These are phyloP conservation scores for Euryodendron excelsum DNA, from an alignment of 148 eudicot genomes.

Conservation along the genomic window DNA sequence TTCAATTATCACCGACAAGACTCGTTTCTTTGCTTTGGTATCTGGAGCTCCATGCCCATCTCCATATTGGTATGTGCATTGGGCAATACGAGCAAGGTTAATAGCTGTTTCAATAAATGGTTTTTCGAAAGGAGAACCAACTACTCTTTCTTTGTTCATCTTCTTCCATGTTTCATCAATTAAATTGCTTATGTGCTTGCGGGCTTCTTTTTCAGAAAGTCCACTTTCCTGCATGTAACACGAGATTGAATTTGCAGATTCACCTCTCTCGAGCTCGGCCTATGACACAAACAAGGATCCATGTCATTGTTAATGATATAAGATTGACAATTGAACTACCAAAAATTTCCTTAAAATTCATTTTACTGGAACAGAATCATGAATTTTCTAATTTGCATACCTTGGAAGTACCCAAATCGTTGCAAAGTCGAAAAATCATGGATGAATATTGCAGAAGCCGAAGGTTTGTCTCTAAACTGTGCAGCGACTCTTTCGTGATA, in stretches of 20 bases:
- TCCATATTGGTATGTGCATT: constrained; percentile 33
- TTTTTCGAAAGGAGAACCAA: constrained; percentile 8
- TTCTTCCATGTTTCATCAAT: constrained; percentile 34
- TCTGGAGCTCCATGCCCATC: constrained; percentile 38
- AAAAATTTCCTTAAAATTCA: too few relatives aligned
- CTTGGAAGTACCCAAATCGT: constrained; percentile 23
- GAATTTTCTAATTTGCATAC: too few relatives aligned
- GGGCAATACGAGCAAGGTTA: constrained; percentile 34
- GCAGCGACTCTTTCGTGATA: constrained; percentile 15
- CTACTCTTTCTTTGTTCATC: constrained; percentile 15
- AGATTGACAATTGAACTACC: too few relatives aligned
- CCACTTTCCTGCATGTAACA: constrained; percentile 29
- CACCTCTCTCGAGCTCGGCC: constrained; percentile 37
- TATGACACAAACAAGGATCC: too few relatives aligned
- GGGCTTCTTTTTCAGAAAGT: constrained; percentile 21
- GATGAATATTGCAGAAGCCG: constrained; percentile 2
- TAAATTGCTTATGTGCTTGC: constrained; percentile 22
- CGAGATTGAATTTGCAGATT: constrained; percentile 27
- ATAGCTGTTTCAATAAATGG: constrained; percentile 18
- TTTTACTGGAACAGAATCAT: too few relatives aligned
- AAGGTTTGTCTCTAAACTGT: constrained; percentile 18
- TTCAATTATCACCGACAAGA: constrained; percentile 23
- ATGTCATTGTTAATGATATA: too few relatives aligned
- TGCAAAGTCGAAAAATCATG: constrained; percentile 20
- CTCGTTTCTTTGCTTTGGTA: constrained; percentile 9